Evolutionary conservation across 163 green algal species (phyloP), one percentile per base, ranked within the genome.

Genomic region (Chlamydomonas reinhardtii): DNA sequence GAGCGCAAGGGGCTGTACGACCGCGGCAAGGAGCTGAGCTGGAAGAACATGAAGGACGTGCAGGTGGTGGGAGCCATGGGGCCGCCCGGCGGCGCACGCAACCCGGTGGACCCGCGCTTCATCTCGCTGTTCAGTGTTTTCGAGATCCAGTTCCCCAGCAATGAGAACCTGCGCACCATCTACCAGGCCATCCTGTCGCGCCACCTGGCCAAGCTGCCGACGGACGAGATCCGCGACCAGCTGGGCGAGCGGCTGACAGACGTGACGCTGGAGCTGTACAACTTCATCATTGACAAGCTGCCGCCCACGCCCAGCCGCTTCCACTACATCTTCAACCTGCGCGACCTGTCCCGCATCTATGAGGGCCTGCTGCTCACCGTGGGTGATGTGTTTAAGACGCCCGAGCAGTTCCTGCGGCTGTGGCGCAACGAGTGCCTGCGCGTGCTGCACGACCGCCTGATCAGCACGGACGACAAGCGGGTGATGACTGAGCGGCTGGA

Each of bases 241-340:
- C 77, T 93, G 32, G 89, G 88, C 61, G 89, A 94, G 39, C 87
- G 85, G 35, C 82, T 97, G 14, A 96, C 93, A 12, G 90, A 94
- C 37, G 82, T 92, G 69, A 97, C 94, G 2, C 89, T 97, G 54
- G 89, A 96, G 75, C 87, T 98, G 64, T 97, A 97, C 91, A 93
- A 93, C 77, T 91, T 93, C 85, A 95, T 97, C 61, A 84, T 95
- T 73, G 93, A 97, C 82, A 94, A 95, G 85, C 91, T 98, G 85
- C 95, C 95, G 14, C 94, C 96, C 25, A 98, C 96, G 37, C 96
- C 96, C 37, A 95, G 88, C 16, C 91, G 95, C 75, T 98, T 98
- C 91, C 94, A 97, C 85, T 98, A 98, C 93, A 94, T 98, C 61
- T 98, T 98, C 92, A 98, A 98, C 91, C 92, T 98, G 74, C 89